Base-by-base conservation (phyloP, 495 filamentous ascomycete species). In the Aspergillus carlsbadensis region DNA sequence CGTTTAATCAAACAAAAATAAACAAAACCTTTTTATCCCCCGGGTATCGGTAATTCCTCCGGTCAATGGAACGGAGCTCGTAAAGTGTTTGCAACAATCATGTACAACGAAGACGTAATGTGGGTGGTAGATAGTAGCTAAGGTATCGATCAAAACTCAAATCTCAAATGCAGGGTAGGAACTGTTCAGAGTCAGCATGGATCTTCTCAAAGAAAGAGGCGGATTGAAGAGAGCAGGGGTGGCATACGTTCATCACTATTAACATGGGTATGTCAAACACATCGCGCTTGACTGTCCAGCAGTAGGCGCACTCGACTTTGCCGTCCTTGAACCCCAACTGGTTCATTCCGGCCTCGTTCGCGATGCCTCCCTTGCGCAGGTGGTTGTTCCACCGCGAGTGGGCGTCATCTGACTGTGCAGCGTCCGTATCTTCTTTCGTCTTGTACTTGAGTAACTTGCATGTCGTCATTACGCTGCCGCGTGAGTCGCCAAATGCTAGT, bases 241-340 rank as follows among this genome's bases (percentile, higher is more conserved):
- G 8, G 86, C 92, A 85, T 67, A 96, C 94, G 75, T 96, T 96
- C 77, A 96, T 92, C 64, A 96, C 86, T 72, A 97, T 94, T 70
- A 98, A 73, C 92, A 96, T 97, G 24, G 94, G 94, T 70, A 98
- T 96, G 71, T 97, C 94, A 75, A 98, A 98, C 42, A 94, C 89
- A 71, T 98, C 94, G 57, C 94, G 79, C 78, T 92, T 94, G 54
- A 98, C 91, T 58, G 90, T 91, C 93, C 94, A 98, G 76, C 88
- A 93, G 73, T 92, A 95, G 63, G 85, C 90, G 77, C 92, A 96
- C 65, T 96, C 90, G 45, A 98, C 86, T 71, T 91, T 93, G 56
- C 93, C 94, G 58, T 96, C 91, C 66, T 85, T 88, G 68, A 88
- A 86, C 1, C 91, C 86, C 41, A 91, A 78, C 36, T 84, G 82